These are phyloP conservation scores for Amyloporia xantha DNA, from an alignment of 768 basidiomycete species.

Conservation along the genomic window DNA sequence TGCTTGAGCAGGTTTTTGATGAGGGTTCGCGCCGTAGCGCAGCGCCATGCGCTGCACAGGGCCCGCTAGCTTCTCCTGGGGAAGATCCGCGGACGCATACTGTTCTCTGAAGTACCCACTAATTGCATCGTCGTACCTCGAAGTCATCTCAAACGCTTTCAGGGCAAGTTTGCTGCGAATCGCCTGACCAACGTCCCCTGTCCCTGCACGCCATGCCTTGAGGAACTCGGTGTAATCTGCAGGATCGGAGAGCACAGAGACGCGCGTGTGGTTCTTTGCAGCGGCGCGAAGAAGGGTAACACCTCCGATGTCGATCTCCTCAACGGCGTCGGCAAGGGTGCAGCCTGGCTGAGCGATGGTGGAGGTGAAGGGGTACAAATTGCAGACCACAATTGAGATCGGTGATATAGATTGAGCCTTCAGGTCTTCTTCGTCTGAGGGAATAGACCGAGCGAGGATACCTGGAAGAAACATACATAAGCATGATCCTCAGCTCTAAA, in stretches of 20 bases:
- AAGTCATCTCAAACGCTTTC: slow-evolving; percentile 97
- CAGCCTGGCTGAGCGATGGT: slow-evolving; percentile 87
- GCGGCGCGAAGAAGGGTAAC: slow-evolving; percentile 96
- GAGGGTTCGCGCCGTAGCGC: slow-evolving; percentile 96
- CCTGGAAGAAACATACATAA: slow-evolving; percentile 41
- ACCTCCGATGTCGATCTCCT: slow-evolving; percentile 98
- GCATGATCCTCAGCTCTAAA: background rate
- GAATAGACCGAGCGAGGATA: slow-evolving; percentile 88
- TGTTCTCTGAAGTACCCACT: slow-evolving; percentile 94
- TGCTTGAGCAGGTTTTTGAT: slow-evolving; percentile 97
- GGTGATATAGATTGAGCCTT: slow-evolving; percentile 78
- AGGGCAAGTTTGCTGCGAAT: slow-evolving; percentile 78
- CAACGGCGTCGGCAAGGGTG: slow-evolving; percentile 87
- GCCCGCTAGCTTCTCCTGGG: slow-evolving; percentile 53
- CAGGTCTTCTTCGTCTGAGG: slow-evolving; percentile 86
- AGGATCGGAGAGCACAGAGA: slow-evolving; percentile 84
- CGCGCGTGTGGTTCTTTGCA: slow-evolving; percentile 95
- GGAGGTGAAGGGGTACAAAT: slow-evolving; percentile 93
- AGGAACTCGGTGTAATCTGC: slow-evolving; percentile 83
- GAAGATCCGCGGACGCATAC: slow-evolving; percentile 78
- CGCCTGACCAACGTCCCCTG: slow-evolving; percentile 67
- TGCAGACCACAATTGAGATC: slow-evolving; percentile 97
- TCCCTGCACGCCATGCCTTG: slow-evolving; percentile 62
- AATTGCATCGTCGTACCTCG: slow-evolving; percentile 92
- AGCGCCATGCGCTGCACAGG: slow-evolving; percentile 79